Evolutionary conservation across 192 early-diverging fungal species (phyloP).

Genomic region (Cladochytrium replicatum): DNA sequence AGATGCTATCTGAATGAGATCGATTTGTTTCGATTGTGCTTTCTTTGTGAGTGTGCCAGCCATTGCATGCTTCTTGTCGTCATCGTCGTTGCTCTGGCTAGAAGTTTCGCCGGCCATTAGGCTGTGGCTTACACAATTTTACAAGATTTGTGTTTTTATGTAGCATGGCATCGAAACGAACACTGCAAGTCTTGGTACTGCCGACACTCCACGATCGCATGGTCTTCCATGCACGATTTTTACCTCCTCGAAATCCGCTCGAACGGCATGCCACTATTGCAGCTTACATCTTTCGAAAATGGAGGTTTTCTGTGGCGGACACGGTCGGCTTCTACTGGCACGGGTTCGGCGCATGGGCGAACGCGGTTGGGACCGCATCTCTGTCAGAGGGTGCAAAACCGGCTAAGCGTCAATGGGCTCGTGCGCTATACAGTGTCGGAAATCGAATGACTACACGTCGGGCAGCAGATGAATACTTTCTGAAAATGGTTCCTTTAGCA

Average conservation of each 20-base stretch:
- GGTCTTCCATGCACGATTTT: slow-evolving; percentile 28
- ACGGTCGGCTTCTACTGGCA: slow-evolving; percentile 23
- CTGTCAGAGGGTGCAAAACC: background rate
- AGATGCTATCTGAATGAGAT: too few species aligned
- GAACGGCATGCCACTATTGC: slow-evolving; percentile 21
- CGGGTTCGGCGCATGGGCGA: slow-evolving; percentile 10
- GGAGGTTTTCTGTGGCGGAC: slow-evolving; percentile 36
- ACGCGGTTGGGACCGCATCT: slow-evolving; percentile 6
- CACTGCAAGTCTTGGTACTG: slow-evolving; percentile 28
- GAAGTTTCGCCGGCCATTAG: too few species aligned
- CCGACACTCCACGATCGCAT: slow-evolving; percentile 12
- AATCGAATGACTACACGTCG: slow-evolving; percentile 29
- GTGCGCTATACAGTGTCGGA: slow-evolving; percentile 3
- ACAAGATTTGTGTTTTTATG: too few species aligned
- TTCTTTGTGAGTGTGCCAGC: too few species aligned
- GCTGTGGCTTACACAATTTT: too few species aligned
- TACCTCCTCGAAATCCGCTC: slow-evolving; percentile 15
- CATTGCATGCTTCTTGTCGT: too few species aligned
- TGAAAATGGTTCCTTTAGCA: slow-evolving; percentile 29
- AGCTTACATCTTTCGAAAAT: slow-evolving; percentile 31
- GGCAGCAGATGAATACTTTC: slow-evolving; percentile 38
- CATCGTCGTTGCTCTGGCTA: too few species aligned
- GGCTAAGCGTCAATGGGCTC: background rate
- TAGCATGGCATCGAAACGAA: too few species aligned
- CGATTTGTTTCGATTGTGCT: too few species aligned